These are phyloP conservation scores for Termitomyces sp. DNA, from an alignment of 768 basidiomycete species.

Conservation along the genomic window DNA sequence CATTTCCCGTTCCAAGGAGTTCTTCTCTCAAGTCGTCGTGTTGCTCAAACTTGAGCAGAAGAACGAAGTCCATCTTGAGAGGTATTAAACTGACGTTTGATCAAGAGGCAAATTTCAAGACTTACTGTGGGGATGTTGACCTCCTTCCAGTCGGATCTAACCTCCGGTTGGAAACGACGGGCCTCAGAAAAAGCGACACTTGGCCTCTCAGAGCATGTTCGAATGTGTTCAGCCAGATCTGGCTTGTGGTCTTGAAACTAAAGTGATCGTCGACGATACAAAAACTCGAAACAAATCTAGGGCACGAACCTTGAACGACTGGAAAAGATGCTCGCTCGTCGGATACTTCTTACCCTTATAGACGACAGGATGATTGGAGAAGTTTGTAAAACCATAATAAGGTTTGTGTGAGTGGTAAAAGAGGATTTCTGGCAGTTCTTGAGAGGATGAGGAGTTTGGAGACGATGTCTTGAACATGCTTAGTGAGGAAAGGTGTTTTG, in stretches of 20 bases:
- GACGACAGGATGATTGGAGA: constrained; percentile 62
- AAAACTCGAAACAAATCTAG: neutral
- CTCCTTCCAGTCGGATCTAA: constrained; percentile 65
- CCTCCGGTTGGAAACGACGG: constrained; percentile 58
- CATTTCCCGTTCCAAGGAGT: constrained; percentile 64
- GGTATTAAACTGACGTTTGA: constrained; percentile 20
- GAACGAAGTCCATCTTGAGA: constrained; percentile 58
- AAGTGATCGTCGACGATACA: neutral
- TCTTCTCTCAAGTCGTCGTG: constrained; percentile 57
- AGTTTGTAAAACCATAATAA: constrained; percentile 73
- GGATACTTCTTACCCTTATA: constrained; percentile 67
- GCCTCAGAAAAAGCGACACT: constrained; percentile 68
- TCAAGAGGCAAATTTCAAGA: neutral
- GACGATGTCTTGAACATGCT: constrained; percentile 9
- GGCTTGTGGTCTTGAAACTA: constrained; percentile 63
- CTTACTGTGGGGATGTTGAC: constrained; percentile 65
- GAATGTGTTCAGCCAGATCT: constrained; percentile 66
- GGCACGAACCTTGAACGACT: constrained; percentile 65
- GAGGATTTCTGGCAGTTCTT: constrained; percentile 39
- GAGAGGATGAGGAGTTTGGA: constrained; percentile 18
- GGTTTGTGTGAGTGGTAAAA: constrained; percentile 67
- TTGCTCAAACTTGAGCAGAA: constrained; percentile 72
- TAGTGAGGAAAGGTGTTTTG: neutral
- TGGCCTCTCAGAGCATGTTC: constrained; percentile 60
- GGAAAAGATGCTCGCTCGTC: constrained; percentile 77